Evolutionary conservation across 768 basidiomycete species (phyloP).

Genomic region (Sporobolomyces roseus): DNA sequence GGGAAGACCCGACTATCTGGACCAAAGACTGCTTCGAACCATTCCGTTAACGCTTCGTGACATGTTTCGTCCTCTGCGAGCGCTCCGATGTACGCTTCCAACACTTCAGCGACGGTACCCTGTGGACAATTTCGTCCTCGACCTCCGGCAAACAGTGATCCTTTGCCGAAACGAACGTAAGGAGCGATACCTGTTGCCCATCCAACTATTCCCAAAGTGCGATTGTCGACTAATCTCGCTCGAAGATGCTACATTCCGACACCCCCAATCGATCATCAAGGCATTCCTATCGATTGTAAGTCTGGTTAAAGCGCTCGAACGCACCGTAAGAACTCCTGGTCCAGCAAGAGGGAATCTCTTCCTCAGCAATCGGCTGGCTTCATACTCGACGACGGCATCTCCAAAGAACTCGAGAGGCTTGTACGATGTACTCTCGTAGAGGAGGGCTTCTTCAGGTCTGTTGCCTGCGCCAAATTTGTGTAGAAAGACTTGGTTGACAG

Average conservation of each 20-base stretch:
- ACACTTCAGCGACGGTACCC: background rate
- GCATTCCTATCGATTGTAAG: background rate
- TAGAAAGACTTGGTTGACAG: background rate
- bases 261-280: background rate
- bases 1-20: background rate
- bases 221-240: background rate
- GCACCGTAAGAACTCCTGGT: background rate
- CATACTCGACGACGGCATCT: background rate
- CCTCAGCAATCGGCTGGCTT: background rate
- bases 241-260: background rate
- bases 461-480: background rate
- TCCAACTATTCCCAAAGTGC: background rate
- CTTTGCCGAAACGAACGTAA: background rate
- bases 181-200: background rate
- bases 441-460: background rate
- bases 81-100: background rate
- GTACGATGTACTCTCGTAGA: background rate
- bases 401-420: constrained; percentile 3
- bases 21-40: background rate
- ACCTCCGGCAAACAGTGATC: background rate
- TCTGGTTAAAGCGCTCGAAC: background rate
- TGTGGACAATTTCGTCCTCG: background rate
- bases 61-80: background rate
- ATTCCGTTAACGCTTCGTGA: background rate
- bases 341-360: background rate